phyloP scores from a whole-genome alignment of 768 basidiomycete genomes.

The Mycena rosella region DNA sequence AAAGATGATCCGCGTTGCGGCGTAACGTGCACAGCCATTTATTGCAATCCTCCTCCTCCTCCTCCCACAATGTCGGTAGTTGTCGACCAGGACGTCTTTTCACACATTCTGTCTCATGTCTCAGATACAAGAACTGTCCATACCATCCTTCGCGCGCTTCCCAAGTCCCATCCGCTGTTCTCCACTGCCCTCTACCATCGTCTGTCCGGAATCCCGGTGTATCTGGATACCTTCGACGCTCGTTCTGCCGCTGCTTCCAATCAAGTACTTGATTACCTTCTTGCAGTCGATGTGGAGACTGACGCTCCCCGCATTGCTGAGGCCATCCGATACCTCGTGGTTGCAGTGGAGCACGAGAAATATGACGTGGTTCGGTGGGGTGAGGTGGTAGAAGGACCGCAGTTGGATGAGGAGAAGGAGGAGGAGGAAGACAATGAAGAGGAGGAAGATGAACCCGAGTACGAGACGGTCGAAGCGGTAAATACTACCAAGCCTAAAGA shows the following conservation, averaged over 20 bases:
- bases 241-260: conserved; percentile 5
- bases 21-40: too few relatives aligned
- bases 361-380: not conserved
- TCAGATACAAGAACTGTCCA: conserved; percentile 21
- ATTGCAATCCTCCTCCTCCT: too few relatives aligned
- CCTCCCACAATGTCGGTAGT: not conserved
- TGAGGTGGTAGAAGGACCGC: not conserved
- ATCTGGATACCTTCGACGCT: conserved; percentile 18
- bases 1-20: too few relatives aligned
- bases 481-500: not conserved
- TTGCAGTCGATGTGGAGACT: not conserved
- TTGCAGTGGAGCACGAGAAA: conserved; percentile 21
- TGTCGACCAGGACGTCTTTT: conserved; percentile 29
- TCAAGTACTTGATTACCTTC: conserved; percentile 20
- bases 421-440: not conserved
- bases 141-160: conserved; percentile 21
- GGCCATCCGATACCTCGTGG: conserved; percentile 17
- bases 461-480: not conserved
- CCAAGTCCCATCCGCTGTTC: conserved; percentile 10
- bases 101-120: conserved; percentile 30
- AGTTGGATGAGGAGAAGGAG: not conserved
- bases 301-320: not conserved
- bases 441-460: not conserved
- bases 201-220: conserved; percentile 31
- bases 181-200: conserved; percentile 11